Evolutionary conservation across 2,329 filamentous ascomycete species (phyloP), one percentile per base, ranked within the genome.

Genomic region (Chalaropsis thielavioides): DNA sequence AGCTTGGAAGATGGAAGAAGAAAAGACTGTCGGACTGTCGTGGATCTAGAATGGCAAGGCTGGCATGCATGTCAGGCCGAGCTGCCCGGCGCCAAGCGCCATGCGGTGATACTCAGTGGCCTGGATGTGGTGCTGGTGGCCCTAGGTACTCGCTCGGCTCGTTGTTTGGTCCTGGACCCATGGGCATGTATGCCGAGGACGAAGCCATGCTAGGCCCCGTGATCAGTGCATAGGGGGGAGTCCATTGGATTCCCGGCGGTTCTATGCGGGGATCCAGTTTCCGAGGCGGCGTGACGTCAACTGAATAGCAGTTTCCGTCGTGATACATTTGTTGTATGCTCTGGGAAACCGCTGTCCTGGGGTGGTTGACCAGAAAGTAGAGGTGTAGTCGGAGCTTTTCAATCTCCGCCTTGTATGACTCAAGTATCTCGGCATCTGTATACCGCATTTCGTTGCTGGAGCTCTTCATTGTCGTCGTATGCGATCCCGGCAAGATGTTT

Each of bases 301-400:
- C 46, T 11, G 46, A 51, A 27, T 58, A 58, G 27, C 51, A 58
- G 27, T 58, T 58, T 27, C 19, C 24, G 10, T 62, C 60, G 11
- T 64, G 62, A 43, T 27, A 41, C 49, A 58, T 64, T 24, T 58
- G 62, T 19, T 56, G 62, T 41, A 66, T 54, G 38, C 41, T 38
- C 19, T 63, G 40, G 8, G 65, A 35, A 41, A 61, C 54, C n/a
- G 58, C n/a, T 3, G 56, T 35, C 22, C n/a, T 58, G 11, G 56
- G 56, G 7, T 67, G 62, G 27, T 40, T 62, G 11, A 51, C 56
- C 5, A 67, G 31, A 17, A 64, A 51, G 54, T 59, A 67, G 15
- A 67, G 58, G 17, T 67, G 65, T 2, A 64, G 46, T 10, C 65
- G 56, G 17, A 67, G 46, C 17, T 64, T 67, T 49, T 64, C 62